These are phyloP conservation scores for Xylariales sp. DNA, from an alignment of 2,329 filamentous ascomycete genomes.

Conservation along the genomic window DNA sequence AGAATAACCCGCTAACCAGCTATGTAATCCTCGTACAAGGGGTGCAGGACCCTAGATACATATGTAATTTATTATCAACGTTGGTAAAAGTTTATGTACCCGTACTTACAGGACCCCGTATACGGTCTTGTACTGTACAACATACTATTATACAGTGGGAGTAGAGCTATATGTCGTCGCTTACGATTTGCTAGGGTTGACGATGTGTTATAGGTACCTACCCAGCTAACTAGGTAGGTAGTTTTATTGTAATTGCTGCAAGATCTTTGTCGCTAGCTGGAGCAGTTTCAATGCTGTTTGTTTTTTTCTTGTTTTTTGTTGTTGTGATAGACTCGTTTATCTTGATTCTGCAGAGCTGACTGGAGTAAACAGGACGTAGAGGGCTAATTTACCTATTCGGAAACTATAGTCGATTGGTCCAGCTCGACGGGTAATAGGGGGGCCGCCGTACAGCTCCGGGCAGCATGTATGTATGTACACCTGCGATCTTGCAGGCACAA, in stretches of 20 bases:
- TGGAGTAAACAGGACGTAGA: neutral
- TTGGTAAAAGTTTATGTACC: neutral
- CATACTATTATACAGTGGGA: neutral
- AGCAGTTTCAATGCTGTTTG: neutral
- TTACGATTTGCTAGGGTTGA: neutral
- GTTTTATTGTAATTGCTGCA: constrained; percentile 2
- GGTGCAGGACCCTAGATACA: constrained; percentile 14
- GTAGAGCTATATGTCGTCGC: neutral
- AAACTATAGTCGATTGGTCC: neutral
- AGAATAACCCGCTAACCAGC: constrained; percentile 5
- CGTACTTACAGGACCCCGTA: neutral
- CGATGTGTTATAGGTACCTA: neutral
- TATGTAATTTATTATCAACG: constrained; percentile 1
- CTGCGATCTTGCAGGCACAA: too few relatives aligned
- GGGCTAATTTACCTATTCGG: constrained; percentile 7
- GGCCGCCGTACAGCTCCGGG: too few relatives aligned
- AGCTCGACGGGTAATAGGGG: constrained; percentile 4
- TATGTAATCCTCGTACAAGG: too few relatives aligned
- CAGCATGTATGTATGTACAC: too few relatives aligned
- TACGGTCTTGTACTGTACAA: constrained; percentile 7
- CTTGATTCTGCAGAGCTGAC: constrained; percentile 1
- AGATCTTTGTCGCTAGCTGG: neutral
- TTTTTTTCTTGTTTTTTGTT: neutral
- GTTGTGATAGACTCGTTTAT: neutral
- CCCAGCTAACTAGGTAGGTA: neutral